Evolutionary conservation across 176 grass and related monocot species (phyloP), one percentile per base, ranked within the genome.

Genomic region (Paspalum vaginatum): DNA sequence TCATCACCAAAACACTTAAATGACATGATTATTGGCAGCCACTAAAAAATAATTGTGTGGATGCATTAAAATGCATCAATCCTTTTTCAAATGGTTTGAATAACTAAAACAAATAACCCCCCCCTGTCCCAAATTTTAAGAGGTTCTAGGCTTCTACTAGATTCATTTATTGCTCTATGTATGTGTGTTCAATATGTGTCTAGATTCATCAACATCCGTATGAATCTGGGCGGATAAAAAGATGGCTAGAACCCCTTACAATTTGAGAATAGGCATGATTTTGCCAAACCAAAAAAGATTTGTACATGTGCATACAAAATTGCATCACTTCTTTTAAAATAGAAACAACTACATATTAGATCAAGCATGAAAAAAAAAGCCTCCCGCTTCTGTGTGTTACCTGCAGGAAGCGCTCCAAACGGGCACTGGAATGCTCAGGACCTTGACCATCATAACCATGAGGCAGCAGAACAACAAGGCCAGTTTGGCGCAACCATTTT

Each of bases 381-480:
- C 55, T 45, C 9, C 21, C 60, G 12, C 45, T 9, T 6, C 22
- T 8, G 3, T 11, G 9, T 64, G 61, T 59, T 87, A 98, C 95
- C 95, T 98, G 95, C 84, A 98, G 95, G 61, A 98, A 98, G 59
- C 95, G 91, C 62, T 98, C 95, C 73, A 98, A 84, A 45, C 95
- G 87, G 44, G 90, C 78, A 78, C 95, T 98, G 10, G 95, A 98
- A 84, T 98, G 95, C 50, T 98, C 95, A 25, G 95, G 95, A 39
- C 95, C 95, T 84, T 98, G 95, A 56, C 95, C 95, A 83, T 98
- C 95, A 53, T 98, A 98, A 48, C 95, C 95, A 50, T 98, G 95
- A 76, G 95, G 95, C 54, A 98, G 82, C 69, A 92, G 63, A 78
- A 94, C 74, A 77, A 93, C 95, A 83, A 94, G 92, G 27, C 95